These are phyloP conservation scores for Coprinopsis sp. DNA, from an alignment of 768 basidiomycete genomes.

Conservation along the genomic window DNA sequence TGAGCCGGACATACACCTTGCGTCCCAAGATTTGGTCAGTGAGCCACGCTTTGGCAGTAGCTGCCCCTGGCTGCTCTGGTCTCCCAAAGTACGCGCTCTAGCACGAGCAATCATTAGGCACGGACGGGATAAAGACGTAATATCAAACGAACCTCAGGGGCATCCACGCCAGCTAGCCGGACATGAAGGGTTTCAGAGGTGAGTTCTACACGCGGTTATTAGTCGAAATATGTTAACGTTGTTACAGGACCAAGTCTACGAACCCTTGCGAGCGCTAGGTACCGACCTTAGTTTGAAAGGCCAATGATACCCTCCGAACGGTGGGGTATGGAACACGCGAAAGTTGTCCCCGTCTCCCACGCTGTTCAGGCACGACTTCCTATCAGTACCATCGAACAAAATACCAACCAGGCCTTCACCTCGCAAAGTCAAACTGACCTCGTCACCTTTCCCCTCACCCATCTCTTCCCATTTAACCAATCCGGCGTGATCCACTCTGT, in stretches of 20 bases:
- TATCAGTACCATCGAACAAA: too few species aligned
- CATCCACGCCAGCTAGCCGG: constrained; percentile 87
- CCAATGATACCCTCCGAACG: constrained; percentile 61
- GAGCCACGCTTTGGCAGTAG: constrained; percentile 76
- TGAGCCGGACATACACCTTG: constrained; percentile 64
- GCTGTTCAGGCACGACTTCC: constrained; percentile 31
- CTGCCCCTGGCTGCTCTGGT: constrained; percentile 65
- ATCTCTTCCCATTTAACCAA: constrained; percentile 50
- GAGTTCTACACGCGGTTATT: constrained; percentile 43
- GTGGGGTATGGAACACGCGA: constrained; percentile 81
- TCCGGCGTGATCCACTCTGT: constrained; percentile 68
- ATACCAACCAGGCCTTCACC: neutral
- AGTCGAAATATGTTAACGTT: neutral
- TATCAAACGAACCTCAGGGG: constrained; percentile 66
- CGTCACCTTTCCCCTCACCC: constrained; percentile 80
- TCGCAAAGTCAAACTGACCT: constrained; percentile 39
- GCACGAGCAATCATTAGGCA: neutral
- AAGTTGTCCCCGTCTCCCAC: constrained; percentile 90
- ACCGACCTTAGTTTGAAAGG: constrained; percentile 66
- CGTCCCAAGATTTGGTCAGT: constrained; percentile 51
- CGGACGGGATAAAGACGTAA: neutral
- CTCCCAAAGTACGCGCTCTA: constrained; percentile 84
- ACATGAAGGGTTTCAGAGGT: constrained; percentile 82
- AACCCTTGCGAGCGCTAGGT: constrained; percentile 58
- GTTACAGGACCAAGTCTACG: constrained; percentile 1